Conservation (phyloP, 2,329 filamentous ascomycete species). For the Exserohilum turcica region DNA sequence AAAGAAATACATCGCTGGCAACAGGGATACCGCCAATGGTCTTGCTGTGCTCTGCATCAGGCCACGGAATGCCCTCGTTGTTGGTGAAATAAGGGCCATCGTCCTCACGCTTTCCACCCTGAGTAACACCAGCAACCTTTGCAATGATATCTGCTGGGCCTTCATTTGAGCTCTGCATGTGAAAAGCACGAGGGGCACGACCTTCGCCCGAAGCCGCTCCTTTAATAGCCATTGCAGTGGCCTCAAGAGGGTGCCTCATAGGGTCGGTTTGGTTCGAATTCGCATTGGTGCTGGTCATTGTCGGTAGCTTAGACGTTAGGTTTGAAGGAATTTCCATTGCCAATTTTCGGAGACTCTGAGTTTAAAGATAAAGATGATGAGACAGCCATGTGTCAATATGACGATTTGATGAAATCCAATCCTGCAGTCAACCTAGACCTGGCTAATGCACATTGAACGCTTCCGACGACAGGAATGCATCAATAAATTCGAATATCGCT, state of each 20-base stretch:
- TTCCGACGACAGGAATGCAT: too few relatives aligned
- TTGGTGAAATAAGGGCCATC: conserved; percentile 60
- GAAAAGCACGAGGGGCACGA: conserved; percentile 31
- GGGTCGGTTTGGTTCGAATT: conserved; percentile 44
- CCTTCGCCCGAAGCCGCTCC: conserved; percentile 44
- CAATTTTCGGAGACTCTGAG: background rate
- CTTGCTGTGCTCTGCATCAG: conserved; percentile 59
- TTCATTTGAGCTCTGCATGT: conserved; percentile 53
- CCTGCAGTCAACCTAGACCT: background rate
- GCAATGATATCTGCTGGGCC: conserved; percentile 59
- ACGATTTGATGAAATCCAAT: background rate
- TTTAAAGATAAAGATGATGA: conserved; percentile 12
- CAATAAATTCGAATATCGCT: too few relatives aligned
- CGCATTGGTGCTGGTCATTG: conserved; percentile 27
- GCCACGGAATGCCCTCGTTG: conserved; percentile 60
- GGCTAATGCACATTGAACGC: background rate
- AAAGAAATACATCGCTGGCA: conserved; percentile 57
- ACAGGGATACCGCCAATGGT: conserved; percentile 59
- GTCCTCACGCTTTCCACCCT: conserved; percentile 56
- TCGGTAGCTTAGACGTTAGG: conserved; percentile 14
- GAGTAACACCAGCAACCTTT: conserved; percentile 55
- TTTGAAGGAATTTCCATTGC: conserved; percentile 25
- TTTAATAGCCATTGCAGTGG: conserved; percentile 51
- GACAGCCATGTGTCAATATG: background rate
- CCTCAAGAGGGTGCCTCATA: conserved; percentile 50